Evolutionary conservation across 2,329 filamentous ascomycete species (phyloP).

Genomic region (Monilinia fructicola): DNA sequence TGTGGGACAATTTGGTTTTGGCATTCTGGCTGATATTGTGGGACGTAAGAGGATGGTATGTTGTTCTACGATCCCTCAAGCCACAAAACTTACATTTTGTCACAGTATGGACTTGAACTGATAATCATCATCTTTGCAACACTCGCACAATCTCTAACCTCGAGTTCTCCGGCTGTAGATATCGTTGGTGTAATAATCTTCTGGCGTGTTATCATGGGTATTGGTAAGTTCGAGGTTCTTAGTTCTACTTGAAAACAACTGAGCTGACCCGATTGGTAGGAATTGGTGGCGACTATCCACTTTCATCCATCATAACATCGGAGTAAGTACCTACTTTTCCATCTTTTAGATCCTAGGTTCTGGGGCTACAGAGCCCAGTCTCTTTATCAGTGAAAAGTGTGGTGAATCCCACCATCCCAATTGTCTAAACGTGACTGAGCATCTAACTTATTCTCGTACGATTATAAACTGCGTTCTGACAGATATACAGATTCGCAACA

Average conservation of each 20-base stretch:
- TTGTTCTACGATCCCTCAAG: not conserved
- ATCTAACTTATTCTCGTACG: too few species aligned
- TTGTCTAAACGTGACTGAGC: not conserved
- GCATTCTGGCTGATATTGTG: slow-evolving; percentile 70
- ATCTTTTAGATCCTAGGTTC: not conserved
- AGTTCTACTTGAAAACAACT: not conserved
- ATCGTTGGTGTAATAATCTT: slow-evolving; percentile 69
- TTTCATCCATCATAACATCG: slow-evolving; percentile 81
- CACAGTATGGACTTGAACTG: slow-evolving; percentile 68
- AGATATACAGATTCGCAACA: slow-evolving; percentile 60
- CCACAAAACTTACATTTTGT: not conserved
- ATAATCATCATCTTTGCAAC: slow-evolving; percentile 78
- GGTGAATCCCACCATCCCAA: not conserved
- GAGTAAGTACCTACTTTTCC: slow-evolving; percentile 46
- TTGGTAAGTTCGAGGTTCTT: slow-evolving; percentile 30
- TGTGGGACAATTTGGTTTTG: slow-evolving; percentile 76
- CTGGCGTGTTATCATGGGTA: slow-evolving; percentile 73
- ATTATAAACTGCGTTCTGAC: not conserved
- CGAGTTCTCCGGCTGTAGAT: slow-evolving; percentile 59
- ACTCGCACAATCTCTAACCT: slow-evolving; percentile 66
- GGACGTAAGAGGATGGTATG: slow-evolving; percentile 66
- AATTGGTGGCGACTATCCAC: slow-evolving; percentile 77
- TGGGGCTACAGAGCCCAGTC: not conserved
- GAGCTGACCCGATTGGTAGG: slow-evolving; percentile 49
- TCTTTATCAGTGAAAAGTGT: not conserved